These are phyloP conservation scores for Willaertia magna DNA, from an alignment of 208 protist genomes.

Conservation along the genomic window DNA sequence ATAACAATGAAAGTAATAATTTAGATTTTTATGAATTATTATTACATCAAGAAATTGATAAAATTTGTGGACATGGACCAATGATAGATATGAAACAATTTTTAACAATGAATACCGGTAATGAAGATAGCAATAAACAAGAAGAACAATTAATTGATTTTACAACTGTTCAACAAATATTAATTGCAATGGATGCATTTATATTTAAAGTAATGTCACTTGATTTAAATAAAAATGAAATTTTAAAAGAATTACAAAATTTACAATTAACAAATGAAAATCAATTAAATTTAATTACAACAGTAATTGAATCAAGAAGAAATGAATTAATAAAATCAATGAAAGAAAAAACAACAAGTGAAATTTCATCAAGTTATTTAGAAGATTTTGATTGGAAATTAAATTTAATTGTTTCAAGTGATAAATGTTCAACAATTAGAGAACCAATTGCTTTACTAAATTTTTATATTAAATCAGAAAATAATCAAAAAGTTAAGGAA, in stretches of 20 bases:
- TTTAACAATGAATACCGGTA: too few species aligned
- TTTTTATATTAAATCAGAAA: neutral
- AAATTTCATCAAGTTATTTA: neutral
- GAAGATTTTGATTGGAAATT: conserved; percentile 11
- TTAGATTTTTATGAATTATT: neutral
- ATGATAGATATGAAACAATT: neutral
- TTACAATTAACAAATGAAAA: neutral
- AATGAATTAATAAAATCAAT: neutral
- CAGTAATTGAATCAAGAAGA: neutral
- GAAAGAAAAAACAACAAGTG: neutral
- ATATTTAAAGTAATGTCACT: neutral
- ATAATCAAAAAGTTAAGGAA: neutral
- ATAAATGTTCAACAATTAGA: neutral
- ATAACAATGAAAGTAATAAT: too few species aligned
- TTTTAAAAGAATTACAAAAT: neutral
- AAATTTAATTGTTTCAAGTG: neutral
- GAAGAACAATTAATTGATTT: neutral
- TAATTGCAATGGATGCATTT: neutral
- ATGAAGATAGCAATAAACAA: neutral
- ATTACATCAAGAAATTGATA: neutral
- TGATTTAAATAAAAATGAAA: neutral
- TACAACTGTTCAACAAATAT: neutral
- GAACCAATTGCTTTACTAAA: neutral
- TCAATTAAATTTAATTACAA: neutral
- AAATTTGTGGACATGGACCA: neutral